phyloP scores from a whole-genome alignment of 345 rosid species.

The Populus alba region DNA sequence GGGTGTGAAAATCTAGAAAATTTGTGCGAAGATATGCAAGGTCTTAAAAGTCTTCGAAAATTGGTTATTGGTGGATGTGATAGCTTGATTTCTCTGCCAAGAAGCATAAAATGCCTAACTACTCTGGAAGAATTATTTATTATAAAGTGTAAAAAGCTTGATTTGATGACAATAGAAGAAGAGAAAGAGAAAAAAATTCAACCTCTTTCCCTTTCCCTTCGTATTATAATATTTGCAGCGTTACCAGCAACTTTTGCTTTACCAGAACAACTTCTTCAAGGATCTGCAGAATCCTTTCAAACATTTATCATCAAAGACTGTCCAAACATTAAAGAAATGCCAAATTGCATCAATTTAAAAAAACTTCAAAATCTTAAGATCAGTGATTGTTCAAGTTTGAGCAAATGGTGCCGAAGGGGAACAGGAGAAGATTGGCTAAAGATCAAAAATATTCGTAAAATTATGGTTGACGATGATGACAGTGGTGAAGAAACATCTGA shows the following conservation, averaged over 20 bases:
- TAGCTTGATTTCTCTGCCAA: conserved; percentile 16
- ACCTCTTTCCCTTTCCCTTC: conserved; percentile 1
- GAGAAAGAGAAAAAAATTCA: background rate
- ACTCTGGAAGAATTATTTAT: conserved; percentile 21
- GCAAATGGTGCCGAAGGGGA: too few species aligned
- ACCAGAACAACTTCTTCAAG: conserved; percentile 25
- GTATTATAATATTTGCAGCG: background rate
- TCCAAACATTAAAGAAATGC: conserved; percentile 21
- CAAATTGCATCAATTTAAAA: background rate
- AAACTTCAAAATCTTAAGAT: background rate
- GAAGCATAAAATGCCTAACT: background rate
- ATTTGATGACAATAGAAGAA: conserved; percentile 10
- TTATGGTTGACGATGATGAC: too few species aligned
- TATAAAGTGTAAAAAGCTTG: conserved; percentile 12
- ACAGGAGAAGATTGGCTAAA: background rate
- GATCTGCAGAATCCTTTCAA: conserved; percentile 10
- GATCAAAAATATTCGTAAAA: background rate
- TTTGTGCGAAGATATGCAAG: conserved; percentile 15
- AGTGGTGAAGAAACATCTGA: too few species aligned
- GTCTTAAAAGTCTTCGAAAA: conserved; percentile 16
- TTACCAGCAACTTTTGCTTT: conserved; percentile 12
- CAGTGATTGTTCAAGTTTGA: background rate
- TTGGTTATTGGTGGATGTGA: conserved; percentile 15
- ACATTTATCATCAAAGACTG: conserved; percentile 1
- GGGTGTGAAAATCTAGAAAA: conserved; percentile 20